phyloP scores from a whole-genome alignment of 768 basidiomycete species.

The Russula foetens region DNA sequence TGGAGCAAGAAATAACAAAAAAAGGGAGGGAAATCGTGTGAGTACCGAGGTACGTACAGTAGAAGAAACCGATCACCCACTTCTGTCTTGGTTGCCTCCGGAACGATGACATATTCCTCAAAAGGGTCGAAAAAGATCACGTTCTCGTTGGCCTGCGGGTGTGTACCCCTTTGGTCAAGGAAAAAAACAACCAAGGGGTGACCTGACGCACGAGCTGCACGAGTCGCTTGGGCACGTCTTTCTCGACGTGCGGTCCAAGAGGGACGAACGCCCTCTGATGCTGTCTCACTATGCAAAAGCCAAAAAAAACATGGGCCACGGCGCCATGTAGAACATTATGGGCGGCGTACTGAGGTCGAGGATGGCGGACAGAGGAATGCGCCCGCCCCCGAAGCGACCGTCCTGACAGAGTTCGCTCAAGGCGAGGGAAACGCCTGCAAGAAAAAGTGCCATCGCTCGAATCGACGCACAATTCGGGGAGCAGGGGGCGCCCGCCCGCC shows the following conservation, averaged over 20 bases:
- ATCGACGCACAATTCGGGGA: no score
- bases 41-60: neutral
- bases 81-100: conserved; percentile 1
- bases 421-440: conserved; percentile 3
- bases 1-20: neutral
- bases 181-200: neutral
- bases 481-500: no score
- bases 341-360: conserved; percentile 4
- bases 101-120: conserved; percentile 7
- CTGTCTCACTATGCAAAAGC: conserved; percentile 4
- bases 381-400: neutral
- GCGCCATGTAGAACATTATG: no score
- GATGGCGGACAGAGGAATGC: conserved; percentile 3
- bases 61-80: neutral
- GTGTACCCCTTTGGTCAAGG: neutral
- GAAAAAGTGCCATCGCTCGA: neutral
- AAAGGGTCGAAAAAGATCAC: conserved; percentile 4
- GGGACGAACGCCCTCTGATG: conserved; percentile 9
- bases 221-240: conserved; percentile 10
- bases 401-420: conserved; percentile 11
- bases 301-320: neutral
- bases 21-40: neutral
- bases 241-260: conserved; percentile 3
- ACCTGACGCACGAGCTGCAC: neutral
- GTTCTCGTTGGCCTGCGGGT: neutral